Conservation (phyloP, 2,329 filamentous ascomycete genomes). For the Ceratocystiopsis minuta region DNA sequence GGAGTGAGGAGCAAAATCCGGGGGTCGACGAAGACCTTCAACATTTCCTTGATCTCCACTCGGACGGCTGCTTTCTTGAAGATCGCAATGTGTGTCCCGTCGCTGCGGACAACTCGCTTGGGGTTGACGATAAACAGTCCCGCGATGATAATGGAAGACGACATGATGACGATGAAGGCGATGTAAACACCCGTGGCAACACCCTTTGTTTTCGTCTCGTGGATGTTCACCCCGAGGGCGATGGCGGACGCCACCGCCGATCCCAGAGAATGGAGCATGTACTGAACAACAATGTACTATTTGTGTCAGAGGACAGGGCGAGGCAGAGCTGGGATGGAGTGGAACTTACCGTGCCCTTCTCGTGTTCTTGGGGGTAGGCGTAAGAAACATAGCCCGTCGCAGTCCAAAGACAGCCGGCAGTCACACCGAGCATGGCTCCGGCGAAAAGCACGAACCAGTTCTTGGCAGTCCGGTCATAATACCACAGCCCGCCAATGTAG, state of each 20-base stretch:
- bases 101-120: slow-evolving; percentile 1
- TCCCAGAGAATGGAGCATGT: background rate
- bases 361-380: background rate
- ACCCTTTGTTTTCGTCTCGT: slow-evolving; percentile 1
- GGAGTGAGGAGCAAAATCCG: slow-evolving; percentile 1
- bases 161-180: slow-evolving; percentile 1
- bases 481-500: slow-evolving; percentile 10
- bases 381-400: background rate
- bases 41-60: slow-evolving; percentile 1
- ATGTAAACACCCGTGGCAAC: slow-evolving; percentile 1
- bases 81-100: slow-evolving; percentile 3
- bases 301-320: background rate
- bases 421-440: slow-evolving; percentile 9
- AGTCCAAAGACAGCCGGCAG: slow-evolving; percentile 9
- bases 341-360: slow-evolving; percentile 1
- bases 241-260: slow-evolving; percentile 1
- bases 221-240: background rate
- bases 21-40: background rate
- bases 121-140: slow-evolving; percentile 1
- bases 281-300: background rate
- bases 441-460: slow-evolving; percentile 9
- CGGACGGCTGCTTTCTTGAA: slow-evolving; percentile 1
- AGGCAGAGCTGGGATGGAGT: background rate
- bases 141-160: background rate
- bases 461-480: slow-evolving; percentile 6